Base-by-base conservation (phyloP, 768 basidiomycete species). In the Hericium erinaceus region DNA sequence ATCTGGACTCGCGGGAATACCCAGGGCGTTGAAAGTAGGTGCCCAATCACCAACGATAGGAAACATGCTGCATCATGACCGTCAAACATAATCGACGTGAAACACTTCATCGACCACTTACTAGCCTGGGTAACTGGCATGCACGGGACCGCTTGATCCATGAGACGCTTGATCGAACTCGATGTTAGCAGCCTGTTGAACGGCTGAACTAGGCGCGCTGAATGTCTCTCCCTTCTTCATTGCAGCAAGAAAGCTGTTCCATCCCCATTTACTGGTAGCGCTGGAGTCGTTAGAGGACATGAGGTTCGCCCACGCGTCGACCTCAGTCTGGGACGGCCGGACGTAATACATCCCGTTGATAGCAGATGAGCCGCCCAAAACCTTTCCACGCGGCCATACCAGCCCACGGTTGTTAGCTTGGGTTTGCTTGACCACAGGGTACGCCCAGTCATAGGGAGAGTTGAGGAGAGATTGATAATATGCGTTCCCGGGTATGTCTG, bases 291-390 rank as follows among this genome's bases (percentile, higher is more conserved):
- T 67, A 33, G 67, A 62, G 57, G 73, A 67, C 65, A 80, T 74
- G 50, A 83, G 64, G 11, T 66, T 59, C 2, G 72, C 67, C 77
- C 77, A 81, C 2, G 74, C 68, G 60, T 82, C 73, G 57, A 81
- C 61, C 62, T 82, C 81, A 51, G 72, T 57, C 54, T 69, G 63
- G 24, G 78, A 74, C 7, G 83, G 82, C 10, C 81, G 77, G 51
- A 84, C 76, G 61, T 79, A 72, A 71, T 84, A 87, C 75, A 87
- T 76, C 51, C 83, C 85, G 67, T 89, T 89, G 55, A 87, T 74
- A 9, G 85, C 83, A 33, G 82, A 76, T 0, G 80, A 84, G 6
- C 87, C 86, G 55, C 87, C 86, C 22, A 89, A 74, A 52, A 83
- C 80, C 67, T 81, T 84, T 37, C 87, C 87, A 38, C 81, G 75